These are phyloP conservation scores for Porcisia deanei DNA, from an alignment of 208 protist genomes.

Conservation along the genomic window DNA sequence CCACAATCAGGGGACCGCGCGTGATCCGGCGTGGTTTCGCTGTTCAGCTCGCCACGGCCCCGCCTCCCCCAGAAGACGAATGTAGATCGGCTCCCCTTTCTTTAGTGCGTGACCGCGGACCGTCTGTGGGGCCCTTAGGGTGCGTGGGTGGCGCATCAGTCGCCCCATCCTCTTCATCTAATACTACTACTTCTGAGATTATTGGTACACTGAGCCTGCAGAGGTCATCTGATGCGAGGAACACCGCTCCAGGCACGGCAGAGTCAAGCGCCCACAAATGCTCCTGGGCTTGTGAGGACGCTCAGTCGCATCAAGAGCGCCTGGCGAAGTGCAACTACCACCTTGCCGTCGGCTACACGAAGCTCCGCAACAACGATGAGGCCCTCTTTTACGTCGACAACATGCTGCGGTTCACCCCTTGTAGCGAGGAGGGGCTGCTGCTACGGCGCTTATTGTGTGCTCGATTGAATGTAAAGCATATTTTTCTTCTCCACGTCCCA, in stretches of 20 bases:
- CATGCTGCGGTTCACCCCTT: slow-evolving; percentile 53
- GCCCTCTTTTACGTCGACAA: slow-evolving; percentile 54
- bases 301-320: slow-evolving; percentile 1
- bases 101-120: slow-evolving; percentile 7
- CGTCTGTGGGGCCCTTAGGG: not conserved
- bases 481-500: not conserved
- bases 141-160: not conserved
- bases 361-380: slow-evolving; percentile 59
- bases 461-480: slow-evolving; percentile 3
- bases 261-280: not conserved
- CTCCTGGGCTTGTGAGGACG: not conserved
- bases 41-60: slow-evolving; percentile 26
- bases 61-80: slow-evolving; percentile 29
- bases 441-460: slow-evolving; percentile 23
- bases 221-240: not conserved
- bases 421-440: slow-evolving; percentile 49
- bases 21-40: slow-evolving; percentile 8
- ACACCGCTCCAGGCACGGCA: slow-evolving; percentile 5
- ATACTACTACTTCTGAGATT: not conserved
- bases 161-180: not conserved
- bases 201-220: not conserved
- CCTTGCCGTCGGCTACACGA: slow-evolving; percentile 74
- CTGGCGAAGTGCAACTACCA: slow-evolving; percentile 57
- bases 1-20: not conserved
- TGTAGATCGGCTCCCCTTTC: slow-evolving; percentile 14